phyloP scores from a whole-genome alignment of 208 protist genomes.

The Acanthamoeba rhysodes region DNA sequence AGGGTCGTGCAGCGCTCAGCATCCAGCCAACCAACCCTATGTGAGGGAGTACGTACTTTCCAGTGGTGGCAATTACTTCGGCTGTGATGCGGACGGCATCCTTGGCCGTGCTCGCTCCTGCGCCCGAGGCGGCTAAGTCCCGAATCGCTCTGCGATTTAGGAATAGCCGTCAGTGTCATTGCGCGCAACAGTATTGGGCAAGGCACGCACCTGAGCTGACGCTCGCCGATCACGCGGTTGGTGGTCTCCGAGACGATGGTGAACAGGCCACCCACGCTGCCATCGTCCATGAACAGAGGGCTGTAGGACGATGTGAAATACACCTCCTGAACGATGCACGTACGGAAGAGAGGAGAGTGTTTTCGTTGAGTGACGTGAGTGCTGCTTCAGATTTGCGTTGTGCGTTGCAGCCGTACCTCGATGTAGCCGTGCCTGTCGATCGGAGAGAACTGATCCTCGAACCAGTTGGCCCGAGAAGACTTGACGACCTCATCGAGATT shows the following conservation, averaged over 20 bases:
- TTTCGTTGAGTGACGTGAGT: background rate
- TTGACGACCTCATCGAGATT: conserved; percentile 48
- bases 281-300: conserved; percentile 67
- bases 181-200: background rate
- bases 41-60: background rate
- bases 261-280: conserved; percentile 53
- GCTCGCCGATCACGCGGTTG: conserved; percentile 37
- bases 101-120: conserved; percentile 8
- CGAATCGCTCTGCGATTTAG: conserved; percentile 18
- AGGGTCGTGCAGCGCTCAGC: background rate
- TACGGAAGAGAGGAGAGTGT: background rate
- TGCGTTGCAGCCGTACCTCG: background rate
- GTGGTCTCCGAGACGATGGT: conserved; percentile 61
- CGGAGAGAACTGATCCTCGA: conserved; percentile 59
- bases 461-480: conserved; percentile 58
- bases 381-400: background rate
- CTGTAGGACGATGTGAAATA: conserved; percentile 69
- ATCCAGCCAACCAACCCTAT: background rate
- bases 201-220: conserved; percentile 8
- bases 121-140: conserved; percentile 19
- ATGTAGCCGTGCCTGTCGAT: conserved; percentile 65
- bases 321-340: background rate
- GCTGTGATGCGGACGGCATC: conserved; percentile 21
- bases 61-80: conserved; percentile 32
- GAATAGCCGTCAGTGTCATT: no score